Conservation (phyloP, 371 early-diverging fungal genomes). For the Mucor sp. region DNA sequence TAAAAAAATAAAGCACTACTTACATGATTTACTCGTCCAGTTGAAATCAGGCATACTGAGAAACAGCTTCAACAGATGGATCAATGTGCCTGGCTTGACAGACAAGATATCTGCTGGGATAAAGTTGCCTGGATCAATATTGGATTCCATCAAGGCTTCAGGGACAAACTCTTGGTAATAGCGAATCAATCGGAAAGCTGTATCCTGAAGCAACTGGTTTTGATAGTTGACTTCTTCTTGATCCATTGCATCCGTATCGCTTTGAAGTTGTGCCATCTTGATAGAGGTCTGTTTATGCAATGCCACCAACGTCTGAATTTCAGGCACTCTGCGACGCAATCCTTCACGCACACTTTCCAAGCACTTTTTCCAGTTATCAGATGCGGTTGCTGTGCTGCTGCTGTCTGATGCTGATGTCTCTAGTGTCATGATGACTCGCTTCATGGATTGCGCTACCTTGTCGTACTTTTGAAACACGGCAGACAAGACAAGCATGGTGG, state of each 20-base stretch:
- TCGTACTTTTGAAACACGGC: slow-evolving; percentile 67
- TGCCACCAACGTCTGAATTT: slow-evolving; percentile 66
- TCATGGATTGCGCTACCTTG: slow-evolving; percentile 39
- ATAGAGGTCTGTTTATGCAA: slow-evolving; percentile 45
- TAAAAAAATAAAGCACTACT: slow-evolving; percentile 1
- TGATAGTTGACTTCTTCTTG: slow-evolving; percentile 31
- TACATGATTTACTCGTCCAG: slow-evolving; percentile 66
- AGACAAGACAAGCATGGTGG: slow-evolving; percentile 59
- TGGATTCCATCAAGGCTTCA: slow-evolving; percentile 65
- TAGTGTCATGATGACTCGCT: slow-evolving; percentile 33
- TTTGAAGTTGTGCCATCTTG: slow-evolving; percentile 14
- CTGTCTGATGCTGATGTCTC: slow-evolving; percentile 19
- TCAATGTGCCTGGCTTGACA: slow-evolving; percentile 56
- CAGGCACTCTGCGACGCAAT: slow-evolving; percentile 73
- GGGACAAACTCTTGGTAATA: slow-evolving; percentile 73
- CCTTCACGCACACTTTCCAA: slow-evolving; percentile 54
- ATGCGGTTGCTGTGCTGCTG: slow-evolving; percentile 3
- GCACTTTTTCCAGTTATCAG: slow-evolving; percentile 38
- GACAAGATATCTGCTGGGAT: slow-evolving; percentile 67
- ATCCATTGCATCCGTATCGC: slow-evolving; percentile 31
- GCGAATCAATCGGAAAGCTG: slow-evolving; percentile 61
- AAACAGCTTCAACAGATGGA: slow-evolving; percentile 65
- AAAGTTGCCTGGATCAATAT: slow-evolving; percentile 75
- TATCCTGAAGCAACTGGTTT: slow-evolving; percentile 56
- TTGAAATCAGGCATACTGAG: slow-evolving; percentile 64